phyloP scores from a whole-genome alignment of 352 stramenopile genomes.

The Thalassiosira livingstoniorum region DNA sequence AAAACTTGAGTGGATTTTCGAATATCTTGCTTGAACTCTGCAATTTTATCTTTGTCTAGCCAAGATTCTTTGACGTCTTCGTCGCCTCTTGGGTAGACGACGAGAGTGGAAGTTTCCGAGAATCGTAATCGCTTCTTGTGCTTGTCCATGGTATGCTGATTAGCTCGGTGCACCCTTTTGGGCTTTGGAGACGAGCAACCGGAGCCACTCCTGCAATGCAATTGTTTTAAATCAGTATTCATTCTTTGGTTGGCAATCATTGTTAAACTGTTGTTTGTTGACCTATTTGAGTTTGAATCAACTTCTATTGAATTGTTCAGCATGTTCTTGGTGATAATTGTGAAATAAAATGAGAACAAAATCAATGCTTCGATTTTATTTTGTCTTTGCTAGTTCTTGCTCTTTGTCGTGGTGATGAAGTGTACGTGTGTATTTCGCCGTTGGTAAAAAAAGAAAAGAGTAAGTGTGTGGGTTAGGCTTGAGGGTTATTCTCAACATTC shows the following conservation, averaged over 20 bases:
- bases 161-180: too few relatives aligned
- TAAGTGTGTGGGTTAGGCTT: too few relatives aligned
- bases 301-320: neutral
- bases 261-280: slow-evolving; percentile 20
- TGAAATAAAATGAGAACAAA: neutral
- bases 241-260: too few relatives aligned
- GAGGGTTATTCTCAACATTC: too few relatives aligned
- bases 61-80: neutral
- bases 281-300: slow-evolving; percentile 11
- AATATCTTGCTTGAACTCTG: slow-evolving; percentile 27
- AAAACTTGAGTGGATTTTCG: neutral
- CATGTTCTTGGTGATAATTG: neutral
- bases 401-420: too few relatives aligned
- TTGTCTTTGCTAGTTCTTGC: too few relatives aligned
- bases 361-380: neutral
- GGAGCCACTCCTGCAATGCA: too few relatives aligned
- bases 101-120: neutral
- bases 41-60: slow-evolving; percentile 17
- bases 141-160: too few relatives aligned
- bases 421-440: too few relatives aligned
- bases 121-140: slow-evolving; percentile 3
- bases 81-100: neutral
- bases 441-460: too few relatives aligned
- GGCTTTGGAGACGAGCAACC: too few relatives aligned
- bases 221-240: too few relatives aligned